Conservation (phyloP, 495 filamentous ascomycete species). For the Choiromyces venosus region DNA sequence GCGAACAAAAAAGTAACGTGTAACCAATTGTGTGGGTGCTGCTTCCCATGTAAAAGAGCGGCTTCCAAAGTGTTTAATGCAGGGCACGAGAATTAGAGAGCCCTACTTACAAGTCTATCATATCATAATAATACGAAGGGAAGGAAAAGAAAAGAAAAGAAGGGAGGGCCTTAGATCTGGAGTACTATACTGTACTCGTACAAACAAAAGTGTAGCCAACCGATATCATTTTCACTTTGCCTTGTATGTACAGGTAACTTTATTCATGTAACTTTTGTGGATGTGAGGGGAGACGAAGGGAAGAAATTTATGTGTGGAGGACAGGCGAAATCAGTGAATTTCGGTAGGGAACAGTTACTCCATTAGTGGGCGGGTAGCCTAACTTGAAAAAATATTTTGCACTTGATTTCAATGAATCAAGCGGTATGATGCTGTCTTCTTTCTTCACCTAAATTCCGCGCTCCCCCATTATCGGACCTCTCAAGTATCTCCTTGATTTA, state of each 20-base stretch:
- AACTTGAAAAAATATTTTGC: not conserved
- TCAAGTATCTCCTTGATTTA: not conserved
- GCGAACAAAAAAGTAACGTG: not conserved
- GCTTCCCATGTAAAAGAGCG: not conserved
- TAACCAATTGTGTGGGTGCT: not conserved
- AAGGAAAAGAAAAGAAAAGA: not conserved
- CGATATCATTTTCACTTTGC: not conserved
- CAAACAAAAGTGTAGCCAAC: not conserved
- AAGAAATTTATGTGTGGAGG: not conserved
- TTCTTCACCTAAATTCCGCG: not conserved
- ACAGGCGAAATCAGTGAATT: not conserved
- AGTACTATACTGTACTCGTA: too few relatives aligned
- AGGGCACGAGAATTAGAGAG: not conserved
- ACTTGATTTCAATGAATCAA: not conserved
- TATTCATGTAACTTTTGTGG: not conserved
- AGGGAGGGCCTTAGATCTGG: not conserved
- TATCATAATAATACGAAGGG: not conserved
- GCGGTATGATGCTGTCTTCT: not conserved
- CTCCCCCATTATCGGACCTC: not conserved
- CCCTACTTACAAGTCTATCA: not conserved
- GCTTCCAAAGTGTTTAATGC: not conserved
- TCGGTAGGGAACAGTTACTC: not conserved
- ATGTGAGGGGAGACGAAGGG: not conserved
- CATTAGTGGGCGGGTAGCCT: not conserved
- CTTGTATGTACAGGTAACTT: too few relatives aligned